These are phyloP conservation scores for Calonectria leucothoes DNA, from an alignment of 2,329 filamentous ascomycete genomes.

Conservation along the genomic window DNA sequence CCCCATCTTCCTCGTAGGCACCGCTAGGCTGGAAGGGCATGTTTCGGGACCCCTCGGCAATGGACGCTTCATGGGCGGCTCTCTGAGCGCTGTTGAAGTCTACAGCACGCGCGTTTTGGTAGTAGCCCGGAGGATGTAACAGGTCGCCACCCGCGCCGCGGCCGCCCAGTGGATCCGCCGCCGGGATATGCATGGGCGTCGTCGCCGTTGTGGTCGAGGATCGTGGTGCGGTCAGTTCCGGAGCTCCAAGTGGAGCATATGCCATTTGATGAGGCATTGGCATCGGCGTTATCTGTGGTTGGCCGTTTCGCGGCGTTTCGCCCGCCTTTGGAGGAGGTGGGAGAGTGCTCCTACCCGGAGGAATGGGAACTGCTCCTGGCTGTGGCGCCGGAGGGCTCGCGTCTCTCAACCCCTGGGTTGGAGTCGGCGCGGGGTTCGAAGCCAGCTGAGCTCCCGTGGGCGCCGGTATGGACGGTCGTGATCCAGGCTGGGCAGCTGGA, in stretches of 20 bases:
- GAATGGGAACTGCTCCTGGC: slow-evolving; percentile 65
- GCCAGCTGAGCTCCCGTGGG: slow-evolving; percentile 54
- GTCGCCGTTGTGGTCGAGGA: slow-evolving; percentile 59
- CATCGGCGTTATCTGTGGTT: slow-evolving; percentile 52
- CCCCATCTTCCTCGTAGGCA: slow-evolving; percentile 52
- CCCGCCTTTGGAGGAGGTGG: slow-evolving; percentile 65
- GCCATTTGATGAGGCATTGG: slow-evolving; percentile 60
- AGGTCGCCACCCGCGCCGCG: slow-evolving; percentile 43
- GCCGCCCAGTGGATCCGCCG: slow-evolving; percentile 40
- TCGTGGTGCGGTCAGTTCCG: slow-evolving; percentile 56
- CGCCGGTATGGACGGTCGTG: slow-evolving; percentile 52
- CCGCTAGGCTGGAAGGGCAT: slow-evolving; percentile 33
- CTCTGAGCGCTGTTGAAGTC: slow-evolving; percentile 62
- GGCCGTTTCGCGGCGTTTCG: slow-evolving; percentile 53
- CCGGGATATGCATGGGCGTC: slow-evolving; percentile 41
- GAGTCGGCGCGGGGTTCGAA: slow-evolving; percentile 54
- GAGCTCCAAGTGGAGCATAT: slow-evolving; percentile 58
- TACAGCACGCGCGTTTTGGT: slow-evolving; percentile 66
- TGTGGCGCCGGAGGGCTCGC: slow-evolving; percentile 65
- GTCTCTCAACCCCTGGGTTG: slow-evolving; percentile 49
- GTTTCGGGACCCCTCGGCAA: slow-evolving; percentile 35
- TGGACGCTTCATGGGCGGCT: slow-evolving; percentile 51
- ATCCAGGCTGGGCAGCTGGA: slow-evolving; percentile 39
- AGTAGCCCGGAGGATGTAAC: slow-evolving; percentile 66
- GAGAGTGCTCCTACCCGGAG: slow-evolving; percentile 48